Evolutionary conservation across 495 filamentous ascomycete species (phyloP).

Genomic region (Neurospora terricola): DNA sequence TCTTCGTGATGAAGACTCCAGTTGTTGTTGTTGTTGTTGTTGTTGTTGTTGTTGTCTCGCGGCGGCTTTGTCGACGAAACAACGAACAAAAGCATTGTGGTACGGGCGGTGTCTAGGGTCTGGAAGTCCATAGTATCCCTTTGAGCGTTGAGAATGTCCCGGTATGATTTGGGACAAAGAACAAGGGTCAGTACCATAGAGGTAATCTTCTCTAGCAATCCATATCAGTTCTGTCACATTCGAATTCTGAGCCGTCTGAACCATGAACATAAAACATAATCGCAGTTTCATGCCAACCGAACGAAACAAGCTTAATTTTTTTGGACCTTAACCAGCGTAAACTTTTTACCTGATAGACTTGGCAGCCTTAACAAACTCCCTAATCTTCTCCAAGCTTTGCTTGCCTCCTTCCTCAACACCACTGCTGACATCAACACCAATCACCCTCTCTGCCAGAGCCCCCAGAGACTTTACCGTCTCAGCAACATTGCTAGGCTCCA

Average conservation of each 20-base stretch:
- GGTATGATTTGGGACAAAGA: background rate
- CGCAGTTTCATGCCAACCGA: background rate
- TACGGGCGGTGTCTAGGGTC: background rate
- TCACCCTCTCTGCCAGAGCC: constrained; percentile 45
- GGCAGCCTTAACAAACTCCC: constrained; percentile 63
- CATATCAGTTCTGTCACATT: background rate
- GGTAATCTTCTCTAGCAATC: background rate
- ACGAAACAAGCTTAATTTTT: background rate
- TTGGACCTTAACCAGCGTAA: background rate
- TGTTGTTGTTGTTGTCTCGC: background rate
- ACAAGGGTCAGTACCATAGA: background rate
- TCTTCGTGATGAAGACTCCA: background rate
- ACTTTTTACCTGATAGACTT: constrained; percentile 42
- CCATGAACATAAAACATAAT: background rate
- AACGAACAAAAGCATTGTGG: background rate
- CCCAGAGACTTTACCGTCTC: constrained; percentile 50
- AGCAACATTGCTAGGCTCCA: constrained; percentile 65
- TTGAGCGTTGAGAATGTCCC: background rate
- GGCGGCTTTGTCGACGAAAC: background rate
- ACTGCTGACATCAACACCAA: constrained; percentile 86
- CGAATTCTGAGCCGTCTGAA: background rate
- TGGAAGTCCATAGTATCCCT: background rate
- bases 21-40: no score
- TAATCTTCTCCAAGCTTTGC: constrained; percentile 77
- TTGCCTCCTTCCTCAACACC: constrained; percentile 78